These are phyloP conservation scores for Erucastrum elatum DNA, from an alignment of 345 rosid genomes.

Conservation along the genomic window DNA sequence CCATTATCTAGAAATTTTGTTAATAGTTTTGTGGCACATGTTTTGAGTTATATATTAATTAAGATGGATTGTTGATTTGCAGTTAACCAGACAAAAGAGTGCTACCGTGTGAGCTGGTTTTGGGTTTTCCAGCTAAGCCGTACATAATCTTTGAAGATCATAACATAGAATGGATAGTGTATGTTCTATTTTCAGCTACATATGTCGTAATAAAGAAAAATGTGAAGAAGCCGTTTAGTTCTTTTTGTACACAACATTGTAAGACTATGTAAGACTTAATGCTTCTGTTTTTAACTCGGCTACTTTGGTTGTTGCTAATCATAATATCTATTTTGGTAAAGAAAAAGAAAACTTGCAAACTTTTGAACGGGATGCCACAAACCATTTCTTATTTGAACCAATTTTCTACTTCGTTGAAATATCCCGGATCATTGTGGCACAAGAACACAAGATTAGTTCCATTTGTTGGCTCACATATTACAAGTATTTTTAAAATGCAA, in stretches of 20 bases:
- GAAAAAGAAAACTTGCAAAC: too few relatives aligned
- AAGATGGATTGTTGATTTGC: neutral
- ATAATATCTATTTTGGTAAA: too few relatives aligned
- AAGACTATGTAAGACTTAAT: neutral
- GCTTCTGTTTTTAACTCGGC: neutral
- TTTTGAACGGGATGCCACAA: too few relatives aligned
- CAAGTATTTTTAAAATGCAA: too few relatives aligned
- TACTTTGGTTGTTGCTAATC: too few relatives aligned
- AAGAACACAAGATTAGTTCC: too few relatives aligned
- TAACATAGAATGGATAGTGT: neutral
- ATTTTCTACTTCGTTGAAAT: too few relatives aligned
- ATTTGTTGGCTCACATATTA: too few relatives aligned
- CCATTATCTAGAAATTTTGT: neutral
- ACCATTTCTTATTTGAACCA: too few relatives aligned
- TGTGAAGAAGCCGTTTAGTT: neutral
- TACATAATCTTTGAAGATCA: neutral
- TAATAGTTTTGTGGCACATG: conserved; percentile 1
- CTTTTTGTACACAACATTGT: neutral
- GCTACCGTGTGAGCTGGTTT: neutral
- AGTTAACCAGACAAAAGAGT: neutral
- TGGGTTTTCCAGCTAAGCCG: neutral
- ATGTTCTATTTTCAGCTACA: neutral
- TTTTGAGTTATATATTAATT: neutral
- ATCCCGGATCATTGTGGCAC: too few relatives aligned
- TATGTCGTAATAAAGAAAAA: neutral